A percentile compares a stretch with the other conserved stretches of the same genome.
These are phyloP conservation scores for Colletotrichum sp. DNA, from an alignment of 2,329 filamentous ascomycete genomes.

Conservation along the genomic window DNA sequence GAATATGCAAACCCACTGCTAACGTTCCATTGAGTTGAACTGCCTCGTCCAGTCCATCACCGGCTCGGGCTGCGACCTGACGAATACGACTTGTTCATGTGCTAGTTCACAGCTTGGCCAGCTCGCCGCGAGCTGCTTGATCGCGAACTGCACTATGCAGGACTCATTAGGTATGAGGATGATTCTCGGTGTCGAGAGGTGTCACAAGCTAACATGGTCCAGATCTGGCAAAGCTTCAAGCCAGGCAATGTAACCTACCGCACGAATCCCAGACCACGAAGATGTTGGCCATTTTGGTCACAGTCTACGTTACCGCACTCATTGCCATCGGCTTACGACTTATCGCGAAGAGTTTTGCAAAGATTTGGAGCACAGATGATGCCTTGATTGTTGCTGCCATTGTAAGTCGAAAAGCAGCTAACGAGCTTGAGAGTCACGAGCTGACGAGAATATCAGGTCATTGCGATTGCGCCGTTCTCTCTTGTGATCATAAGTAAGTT, in stretches of 20 bases:
- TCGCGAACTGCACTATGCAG: constrained; percentile 21
- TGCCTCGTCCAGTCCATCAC: constrained; percentile 9
- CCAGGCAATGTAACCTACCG: constrained; percentile 8
- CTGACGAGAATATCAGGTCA: not conserved
- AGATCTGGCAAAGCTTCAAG: constrained; percentile 19
- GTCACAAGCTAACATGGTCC: not conserved
- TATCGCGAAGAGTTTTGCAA: not conserved
- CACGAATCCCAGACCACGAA: constrained; percentile 10
- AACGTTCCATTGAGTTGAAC: not conserved
- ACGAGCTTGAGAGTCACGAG: not conserved
- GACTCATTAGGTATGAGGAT: constrained; percentile 13
- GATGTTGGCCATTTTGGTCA: not conserved
- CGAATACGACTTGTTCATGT: constrained; percentile 19
- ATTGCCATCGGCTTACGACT: not conserved
- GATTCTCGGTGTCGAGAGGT: not conserved
- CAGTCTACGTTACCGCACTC: not conserved
- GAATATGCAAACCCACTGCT: not conserved
- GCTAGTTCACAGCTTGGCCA: constrained; percentile 5
- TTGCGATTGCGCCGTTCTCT: constrained; percentile 4
- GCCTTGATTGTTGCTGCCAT: constrained; percentile 3
- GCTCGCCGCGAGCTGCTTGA: not conserved
- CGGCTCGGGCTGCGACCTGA: constrained; percentile 13
- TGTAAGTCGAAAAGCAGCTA: not conserved
- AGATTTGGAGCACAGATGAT: constrained; percentile 9
- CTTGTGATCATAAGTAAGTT: constrained; percentile 8